Evolutionary conservation across 805 yeast genomes (phyloP), one percentile per base, ranked within the genome.

Genomic region (Saturnispora mendoncae): DNA sequence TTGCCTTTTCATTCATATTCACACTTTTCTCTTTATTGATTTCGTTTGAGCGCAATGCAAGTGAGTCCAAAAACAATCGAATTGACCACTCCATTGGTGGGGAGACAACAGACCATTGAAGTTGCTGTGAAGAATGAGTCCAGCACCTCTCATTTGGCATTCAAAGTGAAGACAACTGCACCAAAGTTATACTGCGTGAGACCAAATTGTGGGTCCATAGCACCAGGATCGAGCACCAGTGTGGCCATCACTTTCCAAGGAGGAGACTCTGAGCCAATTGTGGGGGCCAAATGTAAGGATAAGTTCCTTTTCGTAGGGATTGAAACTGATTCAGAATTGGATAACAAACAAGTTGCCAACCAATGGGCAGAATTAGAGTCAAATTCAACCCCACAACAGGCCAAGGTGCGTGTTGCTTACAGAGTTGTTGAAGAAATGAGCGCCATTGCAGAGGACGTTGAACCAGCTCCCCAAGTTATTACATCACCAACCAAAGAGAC

Each of bases 121-220:
- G 67, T 79, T 53, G 60, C 65, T 34, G 69, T 79, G 49, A 60
- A 68, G 31, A 82, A 83, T 60, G 80, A 78, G 52, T 46, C 59
- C 19, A 61, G 74, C 13, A 68, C 69, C 41, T 66, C 77, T 25
- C 27, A 19, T 20, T 64, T 76, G 54, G 96, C 95, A 24, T 92
- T 86, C 72, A 92, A 92, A 68, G 97, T 92, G 57, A 92, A 90
- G 67, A 90, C 98, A 35, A 92, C 98, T 6, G 97, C 97, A 8
- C 98, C 98, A 46, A 88, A 85, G 62, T 69, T 85, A 62, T 73
- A 88, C 69, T 85, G 95, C 62, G 97, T 92, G 39, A 81, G 96
- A 66, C 98, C 98, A 48, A 92, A 88, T 62, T 90, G 97, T 45
- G 77, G 92, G 13, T 61, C 81, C 27, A 69, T 92, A 43, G 69